Evolutionary conservation across 148 eudicot genomes (phyloP).

Genomic region (Rheum nobile): DNA sequence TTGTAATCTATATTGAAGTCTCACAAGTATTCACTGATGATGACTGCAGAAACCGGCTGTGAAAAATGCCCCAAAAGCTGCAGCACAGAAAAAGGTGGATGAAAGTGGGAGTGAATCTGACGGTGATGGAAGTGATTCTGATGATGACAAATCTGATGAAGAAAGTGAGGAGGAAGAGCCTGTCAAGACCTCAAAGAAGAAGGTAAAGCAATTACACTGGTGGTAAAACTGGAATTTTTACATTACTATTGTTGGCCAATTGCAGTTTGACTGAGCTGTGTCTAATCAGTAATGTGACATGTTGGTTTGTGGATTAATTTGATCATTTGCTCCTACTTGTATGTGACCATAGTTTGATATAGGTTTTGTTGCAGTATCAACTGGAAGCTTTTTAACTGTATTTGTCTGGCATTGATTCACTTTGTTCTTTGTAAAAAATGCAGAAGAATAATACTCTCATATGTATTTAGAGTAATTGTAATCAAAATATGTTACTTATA

Average conservation of each 20-base stretch:
- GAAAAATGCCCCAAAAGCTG: background rate
- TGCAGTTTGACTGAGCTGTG: background rate
- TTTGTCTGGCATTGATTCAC: too few relatives aligned
- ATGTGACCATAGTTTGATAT: too few relatives aligned
- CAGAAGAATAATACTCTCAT: too few relatives aligned
- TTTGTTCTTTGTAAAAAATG: too few relatives aligned
- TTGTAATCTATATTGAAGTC: background rate
- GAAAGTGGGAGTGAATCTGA: background rate
- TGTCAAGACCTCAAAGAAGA: background rate
- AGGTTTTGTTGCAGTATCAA: too few relatives aligned
- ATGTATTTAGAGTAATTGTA: too few relatives aligned
- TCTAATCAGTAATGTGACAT: background rate
- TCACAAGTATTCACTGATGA: background rate
- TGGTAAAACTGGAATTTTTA: background rate
- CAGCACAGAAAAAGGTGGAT: background rate
- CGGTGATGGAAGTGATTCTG: background rate
- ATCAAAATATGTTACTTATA: too few relatives aligned
- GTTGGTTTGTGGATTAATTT: background rate
- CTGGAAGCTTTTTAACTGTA: too few relatives aligned
- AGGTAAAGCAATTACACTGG: background rate
- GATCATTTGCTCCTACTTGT: too few relatives aligned
- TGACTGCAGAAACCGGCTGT: background rate
- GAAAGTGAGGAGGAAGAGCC: conserved; percentile 9
- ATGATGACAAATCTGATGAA: background rate
- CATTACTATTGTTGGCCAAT: background rate